Evolutionary conservation across 345 rosid species (phyloP).

Genomic region (Ceriops decandra): DNA sequence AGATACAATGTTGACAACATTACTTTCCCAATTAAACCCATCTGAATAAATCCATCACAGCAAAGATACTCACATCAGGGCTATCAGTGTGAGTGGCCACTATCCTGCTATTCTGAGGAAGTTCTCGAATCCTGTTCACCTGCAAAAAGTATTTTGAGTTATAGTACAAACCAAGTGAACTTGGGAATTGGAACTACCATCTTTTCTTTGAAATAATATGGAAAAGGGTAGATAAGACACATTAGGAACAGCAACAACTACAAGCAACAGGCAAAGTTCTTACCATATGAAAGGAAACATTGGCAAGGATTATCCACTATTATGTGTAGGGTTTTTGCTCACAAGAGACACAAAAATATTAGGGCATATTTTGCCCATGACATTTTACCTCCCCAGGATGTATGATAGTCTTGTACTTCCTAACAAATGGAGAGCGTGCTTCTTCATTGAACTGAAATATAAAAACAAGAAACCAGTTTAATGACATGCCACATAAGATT

Average conservation of each 20-base stretch:
- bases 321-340: background rate
- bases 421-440: slow-evolving; percentile 97
- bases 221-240: too few relatives aligned
- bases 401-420: slow-evolving; percentile 96
- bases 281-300: too few relatives aligned
- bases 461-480: background rate
- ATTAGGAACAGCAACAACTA: too few relatives aligned
- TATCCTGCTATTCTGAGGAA: slow-evolving; percentile 84
- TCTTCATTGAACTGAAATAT: slow-evolving; percentile 90
- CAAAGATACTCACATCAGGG: slow-evolving; percentile 66
- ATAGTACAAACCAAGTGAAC: background rate
- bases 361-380: background rate
- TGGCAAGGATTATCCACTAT: background rate
- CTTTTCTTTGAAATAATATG: too few relatives aligned
- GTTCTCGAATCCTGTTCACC: slow-evolving; percentile 99
- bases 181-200: too few relatives aligned
- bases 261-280: too few relatives aligned
- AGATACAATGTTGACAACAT: slow-evolving; percentile 6
- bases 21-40: background rate
- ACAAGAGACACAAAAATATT: background rate
- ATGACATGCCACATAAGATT: background rate
- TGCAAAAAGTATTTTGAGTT: slow-evolving; percentile 24
- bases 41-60: background rate
- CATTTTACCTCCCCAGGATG: slow-evolving; percentile 94
- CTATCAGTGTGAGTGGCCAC: slow-evolving; percentile 99